Base-by-base conservation (phyloP, 1,284 basidiomycete genomes). In the Marasmius tenuissimus region DNA sequence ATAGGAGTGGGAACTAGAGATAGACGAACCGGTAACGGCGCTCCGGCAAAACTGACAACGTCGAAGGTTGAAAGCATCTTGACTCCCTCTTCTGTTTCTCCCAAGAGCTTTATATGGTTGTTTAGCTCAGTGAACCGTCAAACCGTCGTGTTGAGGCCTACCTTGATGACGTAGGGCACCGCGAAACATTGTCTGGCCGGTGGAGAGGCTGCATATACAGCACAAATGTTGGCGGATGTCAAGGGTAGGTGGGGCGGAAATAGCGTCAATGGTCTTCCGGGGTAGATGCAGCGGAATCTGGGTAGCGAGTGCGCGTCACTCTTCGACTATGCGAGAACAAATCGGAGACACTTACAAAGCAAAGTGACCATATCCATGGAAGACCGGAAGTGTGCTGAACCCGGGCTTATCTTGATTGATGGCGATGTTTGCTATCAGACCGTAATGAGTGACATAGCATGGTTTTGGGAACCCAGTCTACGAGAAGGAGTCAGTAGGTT, bases 171-270 rank as follows among this genome's bases (percentile, higher is more conserved):
- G 60, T 74, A 75, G 1, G 74, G 72, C 20, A 74, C 72, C 33
- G 71, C 74, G 57, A 69, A 72, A 58, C 68, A 72, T 59, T 68
- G 72, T 50, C 55, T 65, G 2, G 69, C 63, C 7, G 65, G 65
- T 16, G 68, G 68, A 8, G 71, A 70, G 4, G 66, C 56, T 64
- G 72, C 59, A 68, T 79, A 55, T 66, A 78, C 58, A 63, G 73
- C 49, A 71, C 77, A 65, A 60, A 82, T 79, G 65, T 85, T 85
- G 45, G 74, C 73, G 1, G 81, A 76, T 0, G 84, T 85, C 61
- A 86, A 73, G 0, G 84, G 82, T 16, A 85, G 73, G 60, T 83
- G 78, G 0, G 75, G 75, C 7, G 84, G 85, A 67, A 85, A 82
- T n/a, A 86, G 75, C 22, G 79, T 61, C 8, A 65, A 40, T 16